phyloP scores from a whole-genome alignment of 2,329 filamentous ascomycete species.

The Ophiostoma ulmi region DNA sequence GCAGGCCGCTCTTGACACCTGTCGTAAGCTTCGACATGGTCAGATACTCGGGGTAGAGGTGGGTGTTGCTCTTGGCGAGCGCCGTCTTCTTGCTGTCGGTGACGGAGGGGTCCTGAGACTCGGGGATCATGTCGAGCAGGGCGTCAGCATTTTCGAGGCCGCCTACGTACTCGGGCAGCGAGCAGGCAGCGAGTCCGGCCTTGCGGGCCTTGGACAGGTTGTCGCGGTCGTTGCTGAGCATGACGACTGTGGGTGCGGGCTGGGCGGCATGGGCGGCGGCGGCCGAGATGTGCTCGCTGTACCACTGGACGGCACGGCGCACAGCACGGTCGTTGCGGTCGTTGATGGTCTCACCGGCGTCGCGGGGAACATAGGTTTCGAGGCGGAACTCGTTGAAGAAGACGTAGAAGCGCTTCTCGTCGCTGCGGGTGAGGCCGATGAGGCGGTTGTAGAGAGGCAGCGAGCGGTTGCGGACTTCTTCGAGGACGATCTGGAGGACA shows the following conservation, averaged over 20 bases:
- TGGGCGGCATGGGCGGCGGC: slow-evolving; percentile 42
- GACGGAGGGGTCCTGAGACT: slow-evolving; percentile 63
- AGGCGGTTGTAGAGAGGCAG: slow-evolving; percentile 92
- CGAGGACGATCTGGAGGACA: slow-evolving; percentile 89
- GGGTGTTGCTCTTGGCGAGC: slow-evolving; percentile 43
- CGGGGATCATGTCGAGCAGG: slow-evolving; percentile 88
- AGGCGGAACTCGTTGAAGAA: slow-evolving; percentile 98
- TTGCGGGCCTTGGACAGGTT: slow-evolving; percentile 76
- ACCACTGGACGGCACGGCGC: slow-evolving; percentile 82
- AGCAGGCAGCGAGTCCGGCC: slow-evolving; percentile 66
- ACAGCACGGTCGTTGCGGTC: slow-evolving; percentile 94
- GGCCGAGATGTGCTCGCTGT: slow-evolving; percentile 70
- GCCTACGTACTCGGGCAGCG: slow-evolving; percentile 71
- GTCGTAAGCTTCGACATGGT: slow-evolving; percentile 91
- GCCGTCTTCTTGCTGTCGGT: slow-evolving; percentile 44
- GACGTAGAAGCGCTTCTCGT: slow-evolving; percentile 95
- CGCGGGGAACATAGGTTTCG: slow-evolving; percentile 78
- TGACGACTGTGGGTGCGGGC: slow-evolving; percentile 70
- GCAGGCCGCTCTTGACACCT: slow-evolving; percentile 76
- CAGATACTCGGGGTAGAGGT: slow-evolving; percentile 85
- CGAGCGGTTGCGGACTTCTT: slow-evolving; percentile 91
- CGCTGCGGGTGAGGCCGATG: slow-evolving; percentile 84
- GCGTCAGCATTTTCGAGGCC: slow-evolving; percentile 79
- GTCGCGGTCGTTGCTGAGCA: slow-evolving; percentile 89
- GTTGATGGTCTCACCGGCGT: slow-evolving; percentile 80